Base-by-base conservation (phyloP, 2,329 filamentous ascomycete species). In the Phyllosticta citribraziliensis region DNA sequence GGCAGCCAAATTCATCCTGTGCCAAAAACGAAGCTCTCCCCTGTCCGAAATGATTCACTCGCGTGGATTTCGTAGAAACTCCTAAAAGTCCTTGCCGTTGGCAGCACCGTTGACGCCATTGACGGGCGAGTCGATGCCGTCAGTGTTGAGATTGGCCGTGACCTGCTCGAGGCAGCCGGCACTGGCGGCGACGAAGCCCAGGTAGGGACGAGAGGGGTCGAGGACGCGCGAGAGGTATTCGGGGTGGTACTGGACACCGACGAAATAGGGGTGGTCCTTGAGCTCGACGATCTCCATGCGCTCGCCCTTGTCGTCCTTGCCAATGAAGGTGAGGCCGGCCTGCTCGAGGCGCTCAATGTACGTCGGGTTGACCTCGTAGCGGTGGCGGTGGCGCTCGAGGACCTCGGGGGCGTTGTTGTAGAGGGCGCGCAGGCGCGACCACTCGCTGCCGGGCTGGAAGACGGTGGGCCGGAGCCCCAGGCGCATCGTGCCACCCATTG, bases 301-400 rank as follows among this genome's bases (percentile, higher is more conserved):
- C 67, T 87, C 83, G 53, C 88, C 89, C 63, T 81, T 85, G 62
- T 88, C 85, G 69, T 95, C 91, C 73, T 91, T 91, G 65, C 88
- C 89, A 62, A 92, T 81, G 70, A 95, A 92, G 52, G 80, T 77
- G 33, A 96, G 78, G 0, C 91, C 91, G 5, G 81, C 84, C 56
- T 82, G 75, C 65, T 89, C 82, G 3, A 96, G 79, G 33, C 76
- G 75, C 3, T 87, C 84, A 58, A 95, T 84, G 69, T 87, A 87
- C 11, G 84, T 82, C 0, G 91, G 91, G 76, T 96, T 96, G 65
- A 96, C 89, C 77, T 96, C 91, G 72, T 96, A 96, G 47, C 91
- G 84, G 75, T 96, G 91, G 63, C 91, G 85, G 74, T 96, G 91
- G 57, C 91, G 84, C 78, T 96, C 91, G 52, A 76, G 71, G 56